These are phyloP conservation scores for Exophiala aquamarina DNA, from an alignment of 2,329 filamentous ascomycete species.

Conservation along the genomic window DNA sequence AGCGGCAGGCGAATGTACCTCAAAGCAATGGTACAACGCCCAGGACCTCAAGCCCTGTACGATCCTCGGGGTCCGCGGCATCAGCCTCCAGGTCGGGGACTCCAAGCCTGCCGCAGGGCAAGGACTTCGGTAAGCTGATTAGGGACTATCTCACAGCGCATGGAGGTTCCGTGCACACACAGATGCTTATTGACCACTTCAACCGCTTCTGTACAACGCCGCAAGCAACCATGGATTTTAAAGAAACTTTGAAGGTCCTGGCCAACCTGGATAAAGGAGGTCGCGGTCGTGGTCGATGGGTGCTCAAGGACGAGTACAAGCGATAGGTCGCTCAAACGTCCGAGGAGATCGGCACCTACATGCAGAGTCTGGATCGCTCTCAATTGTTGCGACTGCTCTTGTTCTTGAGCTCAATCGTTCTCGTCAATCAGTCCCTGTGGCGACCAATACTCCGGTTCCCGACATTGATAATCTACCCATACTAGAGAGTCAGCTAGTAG, in stretches of 20 bases:
- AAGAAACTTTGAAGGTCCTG: slow-evolving; percentile 73
- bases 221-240: slow-evolving; percentile 75
- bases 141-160: slow-evolving; percentile 75
- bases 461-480: slow-evolving; percentile 85
- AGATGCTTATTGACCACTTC: slow-evolving; percentile 88
- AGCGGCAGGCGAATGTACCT: slow-evolving; percentile 49
- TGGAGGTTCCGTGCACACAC: slow-evolving; percentile 75
- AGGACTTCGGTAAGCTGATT: slow-evolving; percentile 71
- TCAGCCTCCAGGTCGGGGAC: slow-evolving; percentile 25
- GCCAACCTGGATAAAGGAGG: slow-evolving; percentile 65
- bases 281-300: slow-evolving; percentile 56
- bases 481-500: slow-evolving; percentile 84
- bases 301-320: slow-evolving; percentile 58
- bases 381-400: no score
- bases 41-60: slow-evolving; percentile 25
- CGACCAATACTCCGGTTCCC: slow-evolving; percentile 90
- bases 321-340: slow-evolving; percentile 18
- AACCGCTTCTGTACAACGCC: slow-evolving; percentile 72
- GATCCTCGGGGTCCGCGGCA: slow-evolving; percentile 21
- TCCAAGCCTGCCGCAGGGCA: slow-evolving; percentile 44
- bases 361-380: no score
- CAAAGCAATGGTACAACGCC: slow-evolving; percentile 18
- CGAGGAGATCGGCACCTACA: no score
- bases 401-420: no score
- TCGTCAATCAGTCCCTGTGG: slow-evolving; percentile 47